Evolutionary conservation across 2,329 filamentous ascomycete genomes (phyloP).

Genomic region (Lomentospora prolificans): DNA sequence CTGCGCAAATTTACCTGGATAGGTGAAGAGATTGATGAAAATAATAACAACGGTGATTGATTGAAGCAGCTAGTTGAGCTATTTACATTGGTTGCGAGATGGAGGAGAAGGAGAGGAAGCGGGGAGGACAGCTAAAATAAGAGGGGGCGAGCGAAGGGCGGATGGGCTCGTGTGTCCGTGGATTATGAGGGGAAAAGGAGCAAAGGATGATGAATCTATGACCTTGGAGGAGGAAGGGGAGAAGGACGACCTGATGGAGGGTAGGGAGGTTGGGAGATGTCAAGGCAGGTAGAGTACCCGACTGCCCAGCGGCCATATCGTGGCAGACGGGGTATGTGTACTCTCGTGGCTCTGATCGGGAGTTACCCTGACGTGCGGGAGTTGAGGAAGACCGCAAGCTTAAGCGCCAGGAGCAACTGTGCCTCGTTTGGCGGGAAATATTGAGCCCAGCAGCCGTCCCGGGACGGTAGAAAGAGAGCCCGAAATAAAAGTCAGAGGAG

Average conservation of each 20-base stretch:
- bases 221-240: not conserved
- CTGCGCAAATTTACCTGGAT: not conserved
- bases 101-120: not conserved
- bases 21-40: not conserved
- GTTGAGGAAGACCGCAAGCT: not conserved
- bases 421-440: not conserved
- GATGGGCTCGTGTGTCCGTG: not conserved
- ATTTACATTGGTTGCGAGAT: not conserved
- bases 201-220: conserved; percentile 1
- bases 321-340: not conserved
- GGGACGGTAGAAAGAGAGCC: not conserved
- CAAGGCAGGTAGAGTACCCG: not conserved
- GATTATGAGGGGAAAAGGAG: not conserved
- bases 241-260: not conserved
- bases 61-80: not conserved
- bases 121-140: not conserved
- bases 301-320: not conserved
- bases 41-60: not conserved
- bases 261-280: not conserved
- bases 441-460: not conserved
- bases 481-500: not conserved
- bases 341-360: not conserved
- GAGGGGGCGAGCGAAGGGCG: not conserved
- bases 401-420: not conserved
- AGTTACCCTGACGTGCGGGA: not conserved